Evolutionary conservation across 306 rosid species (phyloP).

Genomic region (Inga laurina): DNA sequence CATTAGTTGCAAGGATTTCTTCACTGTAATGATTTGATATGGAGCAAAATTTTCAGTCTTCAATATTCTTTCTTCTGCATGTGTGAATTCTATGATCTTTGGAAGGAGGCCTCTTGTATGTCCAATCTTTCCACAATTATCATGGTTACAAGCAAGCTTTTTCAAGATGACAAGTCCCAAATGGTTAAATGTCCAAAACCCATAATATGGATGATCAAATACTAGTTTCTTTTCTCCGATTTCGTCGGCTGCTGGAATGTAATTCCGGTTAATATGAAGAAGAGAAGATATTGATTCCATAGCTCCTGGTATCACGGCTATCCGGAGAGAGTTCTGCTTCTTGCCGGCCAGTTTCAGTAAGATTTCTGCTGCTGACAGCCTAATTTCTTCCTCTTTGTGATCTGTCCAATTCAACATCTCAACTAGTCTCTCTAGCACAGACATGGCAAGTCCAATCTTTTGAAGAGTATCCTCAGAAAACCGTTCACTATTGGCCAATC

Average conservation of each 20-base stretch:
- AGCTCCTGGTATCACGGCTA: conserved; percentile 87
- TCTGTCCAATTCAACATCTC: conserved; percentile 98
- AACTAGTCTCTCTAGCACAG: conserved; percentile 78
- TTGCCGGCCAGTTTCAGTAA: conserved; percentile 77
- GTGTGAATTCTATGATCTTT: conserved; percentile 83
- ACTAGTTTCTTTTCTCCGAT: conserved; percentile 64
- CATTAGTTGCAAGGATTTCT: conserved; percentile 82
- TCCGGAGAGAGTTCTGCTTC: conserved; percentile 81
- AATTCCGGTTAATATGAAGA: conserved; percentile 63
- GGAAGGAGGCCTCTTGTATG: conserved; percentile 90
- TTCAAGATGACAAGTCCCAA: conserved; percentile 83
- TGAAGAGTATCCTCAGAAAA: conserved; percentile 86
- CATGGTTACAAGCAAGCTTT: conserved; percentile 81
- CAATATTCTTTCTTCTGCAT: conserved; percentile 67
- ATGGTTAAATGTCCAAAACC: conserved; percentile 80
- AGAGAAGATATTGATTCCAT: conserved; percentile 95
- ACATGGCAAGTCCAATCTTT: conserved; percentile 72
- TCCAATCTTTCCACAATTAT: conserved; percentile 94
- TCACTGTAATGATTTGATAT: conserved; percentile 64
- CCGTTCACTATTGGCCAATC: conserved; percentile 44
- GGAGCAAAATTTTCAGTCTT: conserved; percentile 49
- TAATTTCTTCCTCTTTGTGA: conserved; percentile 77
- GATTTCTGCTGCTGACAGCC: conserved; percentile 83
- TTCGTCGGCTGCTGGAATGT: conserved; percentile 65
- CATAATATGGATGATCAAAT: conserved; percentile 57